A percentile compares a stretch with the other conserved stretches of the same genome.
phyloP scores from a whole-genome alignment of 352 stramenopile genomes.

The Globisporangium echinulatum region DNA sequence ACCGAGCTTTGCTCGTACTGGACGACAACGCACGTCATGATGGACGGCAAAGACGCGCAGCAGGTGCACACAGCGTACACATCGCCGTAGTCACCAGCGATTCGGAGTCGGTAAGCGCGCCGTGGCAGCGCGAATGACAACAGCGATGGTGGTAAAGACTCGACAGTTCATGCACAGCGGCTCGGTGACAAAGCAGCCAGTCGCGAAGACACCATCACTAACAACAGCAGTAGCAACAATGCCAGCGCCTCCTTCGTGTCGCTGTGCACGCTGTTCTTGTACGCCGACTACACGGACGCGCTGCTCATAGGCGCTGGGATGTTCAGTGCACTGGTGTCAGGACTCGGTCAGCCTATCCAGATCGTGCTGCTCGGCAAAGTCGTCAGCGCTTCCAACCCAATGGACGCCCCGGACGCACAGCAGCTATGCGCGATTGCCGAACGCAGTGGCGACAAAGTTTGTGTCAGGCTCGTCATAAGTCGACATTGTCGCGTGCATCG shows the following conservation, averaged over 20 bases:
- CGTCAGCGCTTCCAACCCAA: slow-evolving; percentile 65
- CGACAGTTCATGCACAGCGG: no score
- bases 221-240: background rate
- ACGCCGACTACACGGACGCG: slow-evolving; percentile 42
- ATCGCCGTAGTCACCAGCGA: background rate
- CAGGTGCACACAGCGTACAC: background rate
- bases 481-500: slow-evolving; percentile 21
- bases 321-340: slow-evolving; percentile 29
- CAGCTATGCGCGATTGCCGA: slow-evolving; percentile 15
- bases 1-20: no score
- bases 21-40: background rate
- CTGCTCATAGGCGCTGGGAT: slow-evolving; percentile 51
- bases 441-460: slow-evolving; percentile 13
- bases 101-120: background rate
- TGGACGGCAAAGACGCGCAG: background rate
- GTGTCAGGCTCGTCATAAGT: slow-evolving; percentile 1
- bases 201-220: background rate
- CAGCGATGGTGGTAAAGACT: no score
- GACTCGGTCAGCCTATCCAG: slow-evolving; percentile 53
- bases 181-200: background rate
- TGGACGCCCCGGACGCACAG: slow-evolving; percentile 12
- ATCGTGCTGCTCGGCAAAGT: slow-evolving; percentile 70
- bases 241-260: background rate
- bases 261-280: slow-evolving; percentile 16
- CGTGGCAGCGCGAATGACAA: background rate